Evolutionary conservation across 495 filamentous ascomycete genomes (phyloP).

Genomic region (Aspergillus saccharolyticus): DNA sequence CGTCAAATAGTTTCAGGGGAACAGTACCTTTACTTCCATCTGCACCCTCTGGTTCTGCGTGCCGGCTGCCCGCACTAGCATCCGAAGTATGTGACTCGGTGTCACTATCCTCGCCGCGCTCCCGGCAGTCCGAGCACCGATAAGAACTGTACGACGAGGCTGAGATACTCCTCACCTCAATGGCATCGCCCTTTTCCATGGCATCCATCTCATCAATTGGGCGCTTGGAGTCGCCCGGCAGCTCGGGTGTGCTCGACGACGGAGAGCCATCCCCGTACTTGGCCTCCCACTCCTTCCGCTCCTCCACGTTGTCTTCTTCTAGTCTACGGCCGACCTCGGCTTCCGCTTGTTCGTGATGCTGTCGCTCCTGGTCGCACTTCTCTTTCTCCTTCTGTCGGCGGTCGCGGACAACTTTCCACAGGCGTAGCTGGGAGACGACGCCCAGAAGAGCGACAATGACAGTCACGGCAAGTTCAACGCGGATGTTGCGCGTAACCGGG

Average conservation of each 20-base stretch:
- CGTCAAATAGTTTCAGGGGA: constrained; percentile 16
- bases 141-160: constrained; percentile 18
- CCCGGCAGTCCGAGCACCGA: constrained; percentile 23
- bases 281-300: constrained; percentile 75
- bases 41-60: constrained; percentile 11
- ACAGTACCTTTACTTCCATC: not conserved
- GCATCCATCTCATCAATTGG: constrained; percentile 17
- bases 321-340: constrained; percentile 50
- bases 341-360: constrained; percentile 63
- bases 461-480: constrained; percentile 76
- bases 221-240: constrained; percentile 27
- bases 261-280: constrained; percentile 52
- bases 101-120: constrained; percentile 24
- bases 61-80: constrained; percentile 7
- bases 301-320: constrained; percentile 60
- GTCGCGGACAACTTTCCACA: constrained; percentile 85
- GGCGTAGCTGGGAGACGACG: constrained; percentile 73
- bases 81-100: constrained; percentile 11
- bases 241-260: constrained; percentile 24
- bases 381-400: constrained; percentile 58
- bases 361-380: constrained; percentile 50
- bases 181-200: constrained; percentile 29
- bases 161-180: constrained; percentile 35
- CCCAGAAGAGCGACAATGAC: constrained; percentile 70
- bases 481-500: constrained; percentile 80